Conservation (phyloP, 768 basidiomycete genomes). For the Mycena polygramma region DNA sequence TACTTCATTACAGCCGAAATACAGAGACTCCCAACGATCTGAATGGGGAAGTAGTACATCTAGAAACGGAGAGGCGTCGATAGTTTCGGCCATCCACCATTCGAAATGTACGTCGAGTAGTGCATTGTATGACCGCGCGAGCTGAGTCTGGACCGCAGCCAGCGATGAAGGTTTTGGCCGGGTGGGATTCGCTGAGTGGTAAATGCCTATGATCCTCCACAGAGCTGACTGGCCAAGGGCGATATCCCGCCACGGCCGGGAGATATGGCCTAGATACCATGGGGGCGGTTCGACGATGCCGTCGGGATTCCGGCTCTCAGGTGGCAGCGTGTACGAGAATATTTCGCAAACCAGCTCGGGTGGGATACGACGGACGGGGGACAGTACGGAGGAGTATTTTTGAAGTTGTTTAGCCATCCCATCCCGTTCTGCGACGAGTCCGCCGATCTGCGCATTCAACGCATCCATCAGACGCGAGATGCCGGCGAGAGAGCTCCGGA, state of each 20-base stretch:
- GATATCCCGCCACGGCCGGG: background rate
- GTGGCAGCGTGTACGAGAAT: background rate
- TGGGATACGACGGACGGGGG: background rate
- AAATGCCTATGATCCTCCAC: too few species aligned
- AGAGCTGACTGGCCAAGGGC: background rate
- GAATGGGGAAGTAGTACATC: background rate
- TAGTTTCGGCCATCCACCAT: too few species aligned
- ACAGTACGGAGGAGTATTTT: background rate
- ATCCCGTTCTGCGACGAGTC: background rate
- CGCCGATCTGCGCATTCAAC: background rate
- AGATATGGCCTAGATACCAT: background rate
- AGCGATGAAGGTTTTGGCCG: too few species aligned
- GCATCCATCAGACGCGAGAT: background rate
- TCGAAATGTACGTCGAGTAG: too few species aligned
- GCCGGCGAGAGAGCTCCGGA: background rate
- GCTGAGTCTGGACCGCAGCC: too few species aligned
- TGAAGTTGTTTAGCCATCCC: background rate
- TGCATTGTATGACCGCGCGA: too few species aligned
- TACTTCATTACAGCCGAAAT: background rate
- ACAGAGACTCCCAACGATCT: background rate
- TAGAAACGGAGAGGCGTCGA: too few species aligned
- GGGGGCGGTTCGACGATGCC: background rate
- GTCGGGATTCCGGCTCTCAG: too few species aligned
- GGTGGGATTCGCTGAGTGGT: too few species aligned
- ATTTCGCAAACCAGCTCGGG: background rate